phyloP scores from a whole-genome alignment of 1,284 basidiomycete species.

The Amylostereum areolatum region DNA sequence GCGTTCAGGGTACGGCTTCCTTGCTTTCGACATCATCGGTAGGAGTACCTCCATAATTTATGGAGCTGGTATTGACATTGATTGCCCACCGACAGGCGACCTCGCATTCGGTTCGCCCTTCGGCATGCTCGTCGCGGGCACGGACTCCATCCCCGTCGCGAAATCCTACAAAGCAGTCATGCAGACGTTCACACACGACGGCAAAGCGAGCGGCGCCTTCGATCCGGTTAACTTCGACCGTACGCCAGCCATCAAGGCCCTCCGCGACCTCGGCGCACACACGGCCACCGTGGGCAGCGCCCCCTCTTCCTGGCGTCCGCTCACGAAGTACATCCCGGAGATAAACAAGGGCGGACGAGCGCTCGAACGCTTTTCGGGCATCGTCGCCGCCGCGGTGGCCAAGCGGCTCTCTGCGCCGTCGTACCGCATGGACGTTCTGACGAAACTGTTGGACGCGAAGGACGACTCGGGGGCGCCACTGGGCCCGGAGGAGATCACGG shows the following conservation, averaged over 20 bases:
- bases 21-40: conserved; percentile 85
- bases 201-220: conserved; percentile 24
- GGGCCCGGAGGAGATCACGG: conserved; percentile 77
- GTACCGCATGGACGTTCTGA: conserved; percentile 76
- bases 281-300: conserved; percentile 81
- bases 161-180: conserved; percentile 44
- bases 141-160: conserved; percentile 67
- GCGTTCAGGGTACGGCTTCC: conserved; percentile 56
- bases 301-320: conserved; percentile 67
- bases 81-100: conserved; percentile 37
- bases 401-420: conserved; percentile 62
- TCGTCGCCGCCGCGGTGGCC: conserved; percentile 79
- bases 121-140: conserved; percentile 78
- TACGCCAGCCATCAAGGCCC: conserved; percentile 79
- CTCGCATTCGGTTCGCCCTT: conserved; percentile 85
- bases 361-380: conserved; percentile 74
- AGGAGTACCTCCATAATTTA: too few relatives aligned
- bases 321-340: conserved; percentile 61
- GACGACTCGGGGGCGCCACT: conserved; percentile 78
- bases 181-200: conserved; percentile 51
- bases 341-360: conserved; percentile 65
- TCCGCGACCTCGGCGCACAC: conserved; percentile 88
- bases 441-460: conserved; percentile 71
- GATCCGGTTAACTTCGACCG: conserved; percentile 45
- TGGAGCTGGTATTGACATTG: too few relatives aligned